Base-by-base conservation (phyloP, 1,139 yeast genomes). In the Candida sanyaensis region DNA sequence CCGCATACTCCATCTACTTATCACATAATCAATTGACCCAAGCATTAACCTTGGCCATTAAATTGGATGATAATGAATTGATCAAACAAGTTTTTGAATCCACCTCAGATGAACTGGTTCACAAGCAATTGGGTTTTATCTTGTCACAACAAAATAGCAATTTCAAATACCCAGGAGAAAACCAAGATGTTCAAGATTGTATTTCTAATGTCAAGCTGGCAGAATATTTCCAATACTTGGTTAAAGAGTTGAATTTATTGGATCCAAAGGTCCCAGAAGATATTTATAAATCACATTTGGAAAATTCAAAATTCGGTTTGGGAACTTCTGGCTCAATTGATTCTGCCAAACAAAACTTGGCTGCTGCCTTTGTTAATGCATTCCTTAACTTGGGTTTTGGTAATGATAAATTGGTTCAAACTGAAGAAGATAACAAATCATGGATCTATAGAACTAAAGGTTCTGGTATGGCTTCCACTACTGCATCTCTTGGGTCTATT, bases 251-350 rank as follows among this genome's bases (percentile, higher is more conserved):
- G 63, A 93, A 93, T 63, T 75, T 93, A 59, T 75, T 88, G 57
- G 93, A 88, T 46, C 96, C 98, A 46, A 89, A 89, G 67, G 88
- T 88, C 13, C 99, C 99, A 9, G 97, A 92, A 69, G 99, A 95
- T 68, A 82, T 93, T 51, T 92, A 91, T 71, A 92, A 92, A 66
- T 84, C 92, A 30, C 97, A 93, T 64, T 76, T 92, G 59, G 98
- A 92, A 62, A 82, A 78, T 55, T 73, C 88, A 17, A 74, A 79
- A 51, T 77, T 78, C 50, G 83, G 86, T 7, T 63, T 73, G 49
- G 78, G 81, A 12, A 77, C 86, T 31, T 76, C 83, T 30, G 80
- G 87, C 3, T 80, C 87, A n/a, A 75, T 91, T 55, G 97, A 91
- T 66, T 88, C 97, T 39, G 97, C 97, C 17, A 92, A 91, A 64